These are phyloP conservation scores for Hibiscus mutabilis DNA, from an alignment of 345 rosid genomes.

Conservation along the genomic window DNA sequence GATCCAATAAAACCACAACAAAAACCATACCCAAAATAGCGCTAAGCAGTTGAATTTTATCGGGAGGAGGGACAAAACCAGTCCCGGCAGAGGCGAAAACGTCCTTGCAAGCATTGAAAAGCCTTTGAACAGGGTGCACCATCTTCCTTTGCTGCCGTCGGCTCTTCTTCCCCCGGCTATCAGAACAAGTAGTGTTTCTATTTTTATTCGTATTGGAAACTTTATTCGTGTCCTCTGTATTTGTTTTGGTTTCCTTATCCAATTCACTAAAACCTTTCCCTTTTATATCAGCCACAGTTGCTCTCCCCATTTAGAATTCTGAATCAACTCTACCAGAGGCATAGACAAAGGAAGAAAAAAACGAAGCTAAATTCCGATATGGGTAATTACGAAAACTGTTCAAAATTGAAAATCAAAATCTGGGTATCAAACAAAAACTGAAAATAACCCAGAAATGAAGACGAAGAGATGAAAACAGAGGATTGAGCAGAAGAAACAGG, in stretches of 20 bases:
- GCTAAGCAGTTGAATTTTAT: conserved; percentile 48
- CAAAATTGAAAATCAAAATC: conserved; percentile 2
- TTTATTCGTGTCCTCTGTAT: conserved; percentile 12
- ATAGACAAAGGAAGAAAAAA: not conserved
- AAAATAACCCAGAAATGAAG: not conserved
- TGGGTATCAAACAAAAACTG: not conserved
- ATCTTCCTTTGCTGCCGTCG: conserved; percentile 28
- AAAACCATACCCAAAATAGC: conserved; percentile 60
- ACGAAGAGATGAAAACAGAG: conserved; percentile 10
- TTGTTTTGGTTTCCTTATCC: conserved; percentile 21
- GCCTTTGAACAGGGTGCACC: conserved; percentile 47
- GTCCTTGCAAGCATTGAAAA: conserved; percentile 64
- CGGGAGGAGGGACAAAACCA: conserved; percentile 57
- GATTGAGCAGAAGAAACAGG: not conserved
- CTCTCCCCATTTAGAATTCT: conserved; percentile 45
- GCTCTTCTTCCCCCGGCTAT: conserved; percentile 28
- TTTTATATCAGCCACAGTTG: conserved; percentile 27
- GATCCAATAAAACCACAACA: not conserved
- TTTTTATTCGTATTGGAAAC: conserved; percentile 6
- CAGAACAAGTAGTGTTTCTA: conserved; percentile 9
- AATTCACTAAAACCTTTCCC: conserved; percentile 36
- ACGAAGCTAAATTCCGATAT: conserved; percentile 4
- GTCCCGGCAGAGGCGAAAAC: conserved; percentile 46
- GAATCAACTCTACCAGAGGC: not conserved
- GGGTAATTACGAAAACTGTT: not conserved